Percentiles rank a stretch among this genome's conserved stretches.
Evolutionary conservation across 768 basidiomycete genomes (phyloP).

Genomic region (Tricholoma matsutake): DNA sequence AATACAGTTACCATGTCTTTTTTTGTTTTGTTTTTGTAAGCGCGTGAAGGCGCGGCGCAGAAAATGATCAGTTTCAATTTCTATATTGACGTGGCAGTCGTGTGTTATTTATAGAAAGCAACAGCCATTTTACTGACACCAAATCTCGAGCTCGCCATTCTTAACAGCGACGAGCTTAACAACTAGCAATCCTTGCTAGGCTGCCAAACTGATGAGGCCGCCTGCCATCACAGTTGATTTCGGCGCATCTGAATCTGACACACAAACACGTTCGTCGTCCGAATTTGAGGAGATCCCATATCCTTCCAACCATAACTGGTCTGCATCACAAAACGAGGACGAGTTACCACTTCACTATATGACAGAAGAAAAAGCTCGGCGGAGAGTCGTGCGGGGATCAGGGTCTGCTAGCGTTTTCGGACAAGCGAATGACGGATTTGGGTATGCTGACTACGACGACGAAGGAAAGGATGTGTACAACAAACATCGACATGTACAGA

Average conservation of each 20-base stretch:
- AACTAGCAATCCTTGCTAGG: not conserved
- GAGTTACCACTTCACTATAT: slow-evolving; percentile 50
- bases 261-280: slow-evolving; percentile 48
- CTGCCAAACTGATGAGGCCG: slow-evolving; percentile 51
- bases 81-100: slow-evolving; percentile 34
- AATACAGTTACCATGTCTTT: not conserved
- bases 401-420: slow-evolving; percentile 15
- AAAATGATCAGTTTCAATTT: not conserved
- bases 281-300: slow-evolving; percentile 74
- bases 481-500: slow-evolving; percentile 39
- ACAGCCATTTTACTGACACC: not conserved
- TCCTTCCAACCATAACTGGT: slow-evolving; percentile 40
- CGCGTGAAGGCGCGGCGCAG: not conserved
- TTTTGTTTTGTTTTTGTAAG: not conserved
- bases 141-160: slow-evolving; percentile 1
- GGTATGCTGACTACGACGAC: slow-evolving; percentile 38
- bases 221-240: slow-evolving; percentile 70
- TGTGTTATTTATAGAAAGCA: slow-evolving; percentile 13
- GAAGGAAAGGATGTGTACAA: slow-evolving; percentile 53
- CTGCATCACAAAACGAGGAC: slow-evolving; percentile 37
- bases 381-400: slow-evolving; percentile 34
- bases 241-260: slow-evolving; percentile 51
- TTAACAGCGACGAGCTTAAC: slow-evolving; percentile 1
- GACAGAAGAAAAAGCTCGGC: slow-evolving; percentile 66
- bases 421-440: slow-evolving; percentile 27